Evolutionary conservation across 371 early-diverging fungal genomes (phyloP).

Genomic region (Parasitella parasitica): DNA sequence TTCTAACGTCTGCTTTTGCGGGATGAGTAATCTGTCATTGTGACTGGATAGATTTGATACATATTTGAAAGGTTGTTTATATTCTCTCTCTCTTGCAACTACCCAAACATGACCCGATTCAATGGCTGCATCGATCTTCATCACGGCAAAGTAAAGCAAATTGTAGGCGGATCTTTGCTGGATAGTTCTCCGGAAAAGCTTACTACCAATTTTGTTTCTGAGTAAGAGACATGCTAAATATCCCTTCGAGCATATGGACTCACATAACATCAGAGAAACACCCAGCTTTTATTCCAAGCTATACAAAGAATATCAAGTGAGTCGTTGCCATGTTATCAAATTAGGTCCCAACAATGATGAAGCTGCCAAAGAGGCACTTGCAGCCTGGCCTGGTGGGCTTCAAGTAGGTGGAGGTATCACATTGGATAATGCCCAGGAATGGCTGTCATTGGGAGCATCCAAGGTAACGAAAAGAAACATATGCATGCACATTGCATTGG

Average conservation of each 20-base stretch:
- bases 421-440: constrained; percentile 78
- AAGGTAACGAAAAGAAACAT: constrained; percentile 50
- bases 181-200: constrained; percentile 67
- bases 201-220: constrained; percentile 90
- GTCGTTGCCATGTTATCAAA: constrained; percentile 94
- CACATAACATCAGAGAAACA: constrained; percentile 72
- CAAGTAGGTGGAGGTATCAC: constrained; percentile 97
- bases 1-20: too few species aligned
- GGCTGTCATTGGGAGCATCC: constrained; percentile 86
- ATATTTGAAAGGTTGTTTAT: not conserved
- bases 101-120: constrained; percentile 64
- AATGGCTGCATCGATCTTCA: constrained; percentile 97
- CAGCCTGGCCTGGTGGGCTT: constrained; percentile 83
- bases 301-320: constrained; percentile 69
- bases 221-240: constrained; percentile 36
- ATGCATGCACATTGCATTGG: not conserved
- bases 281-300: constrained; percentile 80
- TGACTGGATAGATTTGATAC: not conserved
- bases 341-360: constrained; percentile 88
- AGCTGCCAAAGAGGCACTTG: constrained; percentile 83
- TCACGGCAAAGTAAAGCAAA: constrained; percentile 96
- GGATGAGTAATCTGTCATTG: not conserved
- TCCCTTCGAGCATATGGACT: not conserved
- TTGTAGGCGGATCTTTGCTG: constrained; percentile 90
- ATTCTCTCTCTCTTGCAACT: not conserved